Conservation (phyloP, 345 rosid genomes). For the Isatis tinctoria region DNA sequence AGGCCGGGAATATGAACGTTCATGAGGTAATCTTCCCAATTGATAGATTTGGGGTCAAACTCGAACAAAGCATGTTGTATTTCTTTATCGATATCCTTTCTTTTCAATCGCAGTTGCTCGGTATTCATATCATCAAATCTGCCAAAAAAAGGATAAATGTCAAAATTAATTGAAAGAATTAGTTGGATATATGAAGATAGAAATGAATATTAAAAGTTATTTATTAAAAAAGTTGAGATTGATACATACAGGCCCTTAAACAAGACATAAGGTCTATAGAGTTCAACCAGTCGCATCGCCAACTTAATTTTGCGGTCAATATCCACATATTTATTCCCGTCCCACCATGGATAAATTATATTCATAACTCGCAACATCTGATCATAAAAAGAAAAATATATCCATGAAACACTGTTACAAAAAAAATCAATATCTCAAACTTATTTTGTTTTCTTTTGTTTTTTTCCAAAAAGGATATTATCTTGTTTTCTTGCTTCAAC, state of each 20-base stretch:
- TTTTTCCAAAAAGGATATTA: neutral
- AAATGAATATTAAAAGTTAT: neutral
- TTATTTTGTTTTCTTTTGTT: too few relatives aligned
- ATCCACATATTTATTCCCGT: conserved; percentile 15
- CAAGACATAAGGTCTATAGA: conserved; percentile 79
- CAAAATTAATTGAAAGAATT: neutral
- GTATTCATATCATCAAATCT: conserved; percentile 69
- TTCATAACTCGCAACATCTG: conserved; percentile 16
- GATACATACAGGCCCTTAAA: conserved; percentile 66
- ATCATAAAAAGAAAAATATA: neutral
- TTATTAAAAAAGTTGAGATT: neutral
- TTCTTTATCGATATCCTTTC: conserved; percentile 34
- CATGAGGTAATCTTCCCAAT: conserved; percentile 63
- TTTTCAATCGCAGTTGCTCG: conserved; percentile 38
- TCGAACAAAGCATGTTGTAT: conserved; percentile 24
- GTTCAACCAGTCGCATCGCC: conserved; percentile 62
- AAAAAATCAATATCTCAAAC: too few relatives aligned
- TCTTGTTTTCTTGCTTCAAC: too few relatives aligned
- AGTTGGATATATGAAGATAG: neutral
- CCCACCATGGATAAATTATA: conserved; percentile 20
- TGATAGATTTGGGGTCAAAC: conserved; percentile 53
- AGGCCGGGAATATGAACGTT: conserved; percentile 64
- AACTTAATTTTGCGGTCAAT: conserved; percentile 31
- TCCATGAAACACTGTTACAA: conserved; percentile 36
- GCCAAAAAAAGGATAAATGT: neutral